Conservation (phyloP, 148 eudicot genomes). For the Camellia japonica region DNA sequence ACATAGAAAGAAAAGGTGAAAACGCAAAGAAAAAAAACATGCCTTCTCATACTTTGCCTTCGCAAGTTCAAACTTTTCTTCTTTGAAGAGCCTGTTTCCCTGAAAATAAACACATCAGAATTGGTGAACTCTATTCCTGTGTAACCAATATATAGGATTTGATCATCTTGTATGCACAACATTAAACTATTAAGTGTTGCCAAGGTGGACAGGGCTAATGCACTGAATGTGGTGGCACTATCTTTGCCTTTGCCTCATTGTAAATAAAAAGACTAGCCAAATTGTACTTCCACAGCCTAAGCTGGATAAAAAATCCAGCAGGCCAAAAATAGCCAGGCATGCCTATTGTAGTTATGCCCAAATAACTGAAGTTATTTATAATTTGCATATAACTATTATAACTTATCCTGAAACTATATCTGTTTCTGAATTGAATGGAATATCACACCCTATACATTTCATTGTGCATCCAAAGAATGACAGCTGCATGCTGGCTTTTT, state of each 20-base stretch:
- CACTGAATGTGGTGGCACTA: neutral
- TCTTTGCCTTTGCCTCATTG: neutral
- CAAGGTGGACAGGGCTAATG: neutral
- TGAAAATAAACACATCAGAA: slow-evolving; percentile 33
- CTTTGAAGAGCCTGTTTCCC: slow-evolving; percentile 99
- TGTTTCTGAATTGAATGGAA: neutral
- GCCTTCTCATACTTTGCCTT: slow-evolving; percentile 98
- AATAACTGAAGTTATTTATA: too few relatives aligned
- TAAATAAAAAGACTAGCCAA: neutral
- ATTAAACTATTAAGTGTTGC: neutral
- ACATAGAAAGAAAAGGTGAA: neutral
- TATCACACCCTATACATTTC: neutral
- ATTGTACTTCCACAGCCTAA: neutral
- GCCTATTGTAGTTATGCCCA: too few relatives aligned
- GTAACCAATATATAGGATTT: neutral
- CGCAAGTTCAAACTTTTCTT: slow-evolving; percentile 89
- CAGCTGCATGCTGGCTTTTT: neutral
- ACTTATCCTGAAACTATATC: neutral
- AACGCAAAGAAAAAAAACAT: slow-evolving; percentile 18
- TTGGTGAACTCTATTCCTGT: neutral
- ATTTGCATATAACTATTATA: neutral
- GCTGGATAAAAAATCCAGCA: neutral
- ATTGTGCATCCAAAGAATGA: neutral
- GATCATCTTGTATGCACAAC: slow-evolving; percentile 1
- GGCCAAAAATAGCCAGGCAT: neutral